Base-by-base conservation (phyloP, 2,329 filamentous ascomycete species). In the Drechslerella coelobrocha region DNA sequence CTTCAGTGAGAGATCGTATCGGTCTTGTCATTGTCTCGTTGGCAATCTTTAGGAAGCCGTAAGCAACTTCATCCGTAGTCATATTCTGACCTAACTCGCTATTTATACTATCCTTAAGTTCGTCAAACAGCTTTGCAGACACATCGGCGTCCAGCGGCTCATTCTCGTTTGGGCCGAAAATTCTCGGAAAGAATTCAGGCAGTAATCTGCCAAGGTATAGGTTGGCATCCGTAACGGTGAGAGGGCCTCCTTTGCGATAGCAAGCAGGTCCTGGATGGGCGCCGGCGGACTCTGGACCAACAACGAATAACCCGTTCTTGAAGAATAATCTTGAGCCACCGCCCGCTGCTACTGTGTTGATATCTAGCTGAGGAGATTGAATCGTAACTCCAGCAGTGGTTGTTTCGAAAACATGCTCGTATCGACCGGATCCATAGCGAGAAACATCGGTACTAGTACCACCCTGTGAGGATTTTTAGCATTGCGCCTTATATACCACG, bases 351-450 rank as follows among this genome's bases (percentile, higher is more conserved):
- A 97, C 92, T 0, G 92, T 97, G 78, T 96, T 96, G 80, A 96
- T 96, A 76, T 96, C 92, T 0, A 96, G 84, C 76, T 96, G 92
- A 0, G 92, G 92, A 0, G 90, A 92, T 76, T 96, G 92, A 26
- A 96, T 94, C 0, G 92, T 93, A 0, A 96, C 90, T n/a, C 92
- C 92, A 0, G 92, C 92, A 0, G 91, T 96, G 0, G 91, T 96
- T 0, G 92, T 96, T 79, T 96, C 92, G 74, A 96, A 96, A 0
- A 96, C 91, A 76, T 97, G 92, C 75, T 96, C 92, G 76, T 96
- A 93, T 60, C 90, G 84, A 14, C 92, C 92, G 59, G 89, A 86
- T 4, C 89, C 90, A 75, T 93, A 97, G 52, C 92, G 84, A 31
- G 90, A 95, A 8, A 96, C 91, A 78, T 97, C 92, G 0, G 92